Conservation (phyloP, 371 early-diverging fungal genomes). For the Thermomucor indicae-seudaticae region DNA sequence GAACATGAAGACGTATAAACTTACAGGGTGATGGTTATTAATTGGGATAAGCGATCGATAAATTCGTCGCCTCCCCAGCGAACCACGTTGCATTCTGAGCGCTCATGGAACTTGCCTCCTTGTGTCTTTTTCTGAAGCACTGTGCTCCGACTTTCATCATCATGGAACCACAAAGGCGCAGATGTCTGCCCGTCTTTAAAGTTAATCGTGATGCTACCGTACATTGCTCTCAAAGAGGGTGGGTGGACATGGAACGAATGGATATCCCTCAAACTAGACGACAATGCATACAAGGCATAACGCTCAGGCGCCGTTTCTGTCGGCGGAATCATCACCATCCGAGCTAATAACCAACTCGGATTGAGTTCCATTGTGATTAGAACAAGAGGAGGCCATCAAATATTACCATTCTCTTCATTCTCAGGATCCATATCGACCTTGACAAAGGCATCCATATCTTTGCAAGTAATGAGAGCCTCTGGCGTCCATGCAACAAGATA, state of each 20-base stretch:
- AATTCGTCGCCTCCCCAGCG: slow-evolving; percentile 51
- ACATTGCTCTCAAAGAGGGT: slow-evolving; percentile 43
- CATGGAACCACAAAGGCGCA: slow-evolving; percentile 45
- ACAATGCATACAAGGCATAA: slow-evolving; percentile 30
- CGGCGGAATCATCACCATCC: slow-evolving; percentile 17
- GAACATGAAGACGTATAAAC: neutral
- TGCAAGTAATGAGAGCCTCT: slow-evolving; percentile 28
- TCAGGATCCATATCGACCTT: slow-evolving; percentile 32
- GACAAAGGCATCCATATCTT: slow-evolving; percentile 39
- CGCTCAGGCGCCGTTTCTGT: slow-evolving; percentile 9
- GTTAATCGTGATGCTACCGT: slow-evolving; percentile 39
- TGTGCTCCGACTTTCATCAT: slow-evolving; percentile 48
- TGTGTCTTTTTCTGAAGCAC: slow-evolving; percentile 40
- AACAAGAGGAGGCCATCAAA: neutral
- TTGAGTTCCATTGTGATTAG: neutral
- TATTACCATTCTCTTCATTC: slow-evolving; percentile 22
- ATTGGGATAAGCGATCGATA: slow-evolving; percentile 25
- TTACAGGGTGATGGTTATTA: slow-evolving; percentile 23
- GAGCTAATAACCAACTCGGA: slow-evolving; percentile 2
- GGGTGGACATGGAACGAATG: slow-evolving; percentile 33
- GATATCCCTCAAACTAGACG: slow-evolving; percentile 19
- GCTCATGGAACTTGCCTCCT: slow-evolving; percentile 25
- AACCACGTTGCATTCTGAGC: slow-evolving; percentile 7
- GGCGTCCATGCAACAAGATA: slow-evolving; percentile 47
- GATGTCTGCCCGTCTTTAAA: slow-evolving; percentile 36